Conservation (phyloP, 2,329 filamentous ascomycete genomes). For the Teratosphaeria nubilosa region DNA sequence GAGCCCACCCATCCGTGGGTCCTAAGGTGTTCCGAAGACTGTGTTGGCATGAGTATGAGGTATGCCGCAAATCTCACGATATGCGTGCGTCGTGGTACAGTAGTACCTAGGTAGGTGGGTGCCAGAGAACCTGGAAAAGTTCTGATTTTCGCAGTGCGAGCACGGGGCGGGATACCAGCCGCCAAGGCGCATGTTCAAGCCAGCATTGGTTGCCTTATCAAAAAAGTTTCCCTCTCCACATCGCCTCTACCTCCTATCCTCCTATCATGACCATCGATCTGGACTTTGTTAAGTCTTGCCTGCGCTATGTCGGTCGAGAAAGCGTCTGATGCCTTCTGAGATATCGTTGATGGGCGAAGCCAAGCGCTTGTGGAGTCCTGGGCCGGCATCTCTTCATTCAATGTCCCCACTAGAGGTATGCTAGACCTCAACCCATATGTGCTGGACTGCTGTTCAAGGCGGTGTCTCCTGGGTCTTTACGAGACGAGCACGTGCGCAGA, state of each 20-base stretch:
- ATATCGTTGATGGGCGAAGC: too few relatives aligned
- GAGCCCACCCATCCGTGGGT: not conserved
- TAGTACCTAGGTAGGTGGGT: too few relatives aligned
- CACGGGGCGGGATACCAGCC: not conserved
- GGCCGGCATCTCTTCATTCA: too few relatives aligned
- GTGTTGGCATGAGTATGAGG: not conserved
- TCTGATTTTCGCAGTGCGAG: not conserved
- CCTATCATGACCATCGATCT: not conserved
- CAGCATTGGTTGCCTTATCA: not conserved
- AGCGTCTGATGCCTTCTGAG: too few relatives aligned
- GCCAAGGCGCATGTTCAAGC: not conserved
- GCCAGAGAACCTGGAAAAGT: not conserved
- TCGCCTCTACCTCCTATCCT: not conserved
- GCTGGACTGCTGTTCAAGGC: too few relatives aligned
- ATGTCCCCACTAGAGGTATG: too few relatives aligned
- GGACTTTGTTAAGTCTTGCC: too few relatives aligned
- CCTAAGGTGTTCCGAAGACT: not conserved
- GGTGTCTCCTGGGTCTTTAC: too few relatives aligned
- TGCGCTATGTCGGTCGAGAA: too few relatives aligned
- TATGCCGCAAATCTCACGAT: not conserved
- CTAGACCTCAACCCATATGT: too few relatives aligned
- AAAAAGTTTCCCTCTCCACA: not conserved
- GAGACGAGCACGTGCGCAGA: too few relatives aligned
- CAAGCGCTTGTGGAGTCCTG: too few relatives aligned
- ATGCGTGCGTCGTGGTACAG: not conserved